A percentile compares a stretch with the other conserved stretches of the same genome.
Evolutionary conservation across 1,284 basidiomycete species (phyloP).

Genomic region (Irpex lacteus): DNA sequence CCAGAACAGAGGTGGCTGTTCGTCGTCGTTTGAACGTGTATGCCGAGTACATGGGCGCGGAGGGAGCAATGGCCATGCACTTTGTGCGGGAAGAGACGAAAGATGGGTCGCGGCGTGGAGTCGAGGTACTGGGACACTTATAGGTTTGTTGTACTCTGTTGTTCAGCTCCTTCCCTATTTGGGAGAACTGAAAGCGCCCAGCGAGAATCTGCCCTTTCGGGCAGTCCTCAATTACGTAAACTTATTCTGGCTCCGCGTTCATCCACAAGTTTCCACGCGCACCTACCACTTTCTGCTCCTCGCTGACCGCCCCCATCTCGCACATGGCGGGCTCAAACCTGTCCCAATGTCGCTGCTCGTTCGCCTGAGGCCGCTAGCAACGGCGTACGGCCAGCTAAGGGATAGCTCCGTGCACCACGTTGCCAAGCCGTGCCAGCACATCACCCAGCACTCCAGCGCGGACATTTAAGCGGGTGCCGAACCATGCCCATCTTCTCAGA

Average conservation of each 20-base stretch:
- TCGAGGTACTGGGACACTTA: constrained; percentile 13
- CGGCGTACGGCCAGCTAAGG: too few relatives aligned
- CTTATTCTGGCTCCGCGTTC: constrained; percentile 14
- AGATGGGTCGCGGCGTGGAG: constrained; percentile 9
- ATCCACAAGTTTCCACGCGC: constrained; percentile 17
- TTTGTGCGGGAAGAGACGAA: constrained; percentile 7
- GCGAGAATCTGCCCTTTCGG: constrained; percentile 4
- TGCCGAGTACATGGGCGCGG: constrained; percentile 3
- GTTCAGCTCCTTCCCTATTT: not conserved
- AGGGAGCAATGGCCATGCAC: constrained; percentile 1
- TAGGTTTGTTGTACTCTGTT: constrained; percentile 15
- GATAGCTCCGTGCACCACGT: not conserved
- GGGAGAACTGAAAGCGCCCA: not conserved
- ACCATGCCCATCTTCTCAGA: not conserved
- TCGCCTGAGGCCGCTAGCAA: not conserved
- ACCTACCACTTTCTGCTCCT: constrained; percentile 15
- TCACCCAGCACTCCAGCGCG: not conserved
- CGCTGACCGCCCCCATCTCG: not conserved
- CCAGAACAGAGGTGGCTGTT: constrained; percentile 69
- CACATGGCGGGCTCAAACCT: not conserved
- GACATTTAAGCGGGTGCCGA: constrained; percentile 9
- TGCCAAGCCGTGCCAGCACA: not conserved
- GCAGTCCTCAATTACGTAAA: constrained; percentile 4
- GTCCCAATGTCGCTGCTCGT: not conserved
- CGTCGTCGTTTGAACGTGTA: constrained; percentile 41